Evolutionary conservation across 805 yeast species (phyloP), one percentile per base, ranked within the genome.

Genomic region (Myxozyma melibiosi): DNA sequence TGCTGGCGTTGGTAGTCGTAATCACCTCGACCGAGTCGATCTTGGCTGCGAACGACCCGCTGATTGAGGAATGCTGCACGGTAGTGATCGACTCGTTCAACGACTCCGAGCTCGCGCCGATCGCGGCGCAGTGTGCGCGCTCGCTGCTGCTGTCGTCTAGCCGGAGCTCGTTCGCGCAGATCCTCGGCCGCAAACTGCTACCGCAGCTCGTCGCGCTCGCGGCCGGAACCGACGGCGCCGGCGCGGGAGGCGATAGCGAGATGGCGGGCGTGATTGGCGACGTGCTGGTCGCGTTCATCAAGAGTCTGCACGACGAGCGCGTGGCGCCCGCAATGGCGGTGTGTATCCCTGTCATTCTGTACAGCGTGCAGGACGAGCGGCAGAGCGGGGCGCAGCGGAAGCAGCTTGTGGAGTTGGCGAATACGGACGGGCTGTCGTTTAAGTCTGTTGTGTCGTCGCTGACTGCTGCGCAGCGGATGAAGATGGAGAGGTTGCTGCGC

Each of bases 121-220:
- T 81, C 8, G 74, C 81, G 0, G 74, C 84, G 11, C 90, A 85
- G 61, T 84, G 94, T 14, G 74, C 86, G 49, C 84, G 79, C 64
- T 76, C 84, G 0, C 72, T 88, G 41, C 74, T 86, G 39, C 67
- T 71, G 7, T 75, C 74, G 39, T 67, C 74, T 35, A 54, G 63
- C 22, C 63, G 66, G 53, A 72, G 34, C 2, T 61, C 65, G 3
- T 69, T 75, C 3, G 73, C 78, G 6, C 70, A 73, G 3, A 53
- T 64, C 3, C 68, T 80, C 1, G 71, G 84, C 37, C 76, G 76
- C 53, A 71, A 71, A 14, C 67, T 82, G 28, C 69, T 86, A 2
- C 80, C 83, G 7, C 71, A 72, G 34, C 65, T 83, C 14, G 71
- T 83, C 0, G 58, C 72, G 0, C 57, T 67, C 31, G 65, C 69